phyloP scores from a whole-genome alignment of 441 rosid species.

The Manihot esculenta region DNA sequence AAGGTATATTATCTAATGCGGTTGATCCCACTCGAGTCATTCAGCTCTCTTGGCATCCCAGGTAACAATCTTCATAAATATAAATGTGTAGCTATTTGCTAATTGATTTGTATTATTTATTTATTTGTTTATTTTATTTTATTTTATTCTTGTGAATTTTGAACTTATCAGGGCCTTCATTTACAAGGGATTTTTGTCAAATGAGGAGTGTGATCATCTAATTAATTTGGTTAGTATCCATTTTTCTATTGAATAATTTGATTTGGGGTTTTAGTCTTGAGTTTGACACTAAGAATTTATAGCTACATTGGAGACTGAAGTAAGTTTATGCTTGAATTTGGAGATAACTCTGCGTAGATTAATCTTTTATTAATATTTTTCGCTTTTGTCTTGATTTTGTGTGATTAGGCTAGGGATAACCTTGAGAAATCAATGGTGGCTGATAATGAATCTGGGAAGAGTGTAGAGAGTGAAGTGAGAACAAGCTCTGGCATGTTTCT shows the following conservation, averaged over 20 bases:
- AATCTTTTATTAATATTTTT: not conserved
- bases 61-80: constrained; percentile 33
- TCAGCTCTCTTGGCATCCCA: constrained; percentile 84
- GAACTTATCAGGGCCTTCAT: constrained; percentile 61
- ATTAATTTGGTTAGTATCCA: constrained; percentile 51
- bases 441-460: constrained; percentile 81
- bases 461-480: constrained; percentile 74
- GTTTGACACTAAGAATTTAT: not conserved
- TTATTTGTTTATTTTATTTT: not conserved
- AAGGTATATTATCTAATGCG: constrained; percentile 30
- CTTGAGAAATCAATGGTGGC: constrained; percentile 94
- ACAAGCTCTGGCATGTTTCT: constrained; percentile 98
- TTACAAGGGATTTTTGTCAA: constrained; percentile 64
- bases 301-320: not conserved
- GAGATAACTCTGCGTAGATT: not conserved
- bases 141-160: not conserved
- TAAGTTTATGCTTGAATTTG: not conserved
- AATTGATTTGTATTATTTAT: constrained; percentile 9
- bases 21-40: constrained; percentile 79
- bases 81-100: not conserved
- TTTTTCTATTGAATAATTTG: not conserved
- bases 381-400: constrained; percentile 9
- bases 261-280: not conserved
- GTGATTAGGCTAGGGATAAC: constrained; percentile 65
- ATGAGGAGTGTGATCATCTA: constrained; percentile 90